Evolutionary conservation across 768 basidiomycete genomes (phyloP).

Genomic region (Boletus rubropictus): DNA sequence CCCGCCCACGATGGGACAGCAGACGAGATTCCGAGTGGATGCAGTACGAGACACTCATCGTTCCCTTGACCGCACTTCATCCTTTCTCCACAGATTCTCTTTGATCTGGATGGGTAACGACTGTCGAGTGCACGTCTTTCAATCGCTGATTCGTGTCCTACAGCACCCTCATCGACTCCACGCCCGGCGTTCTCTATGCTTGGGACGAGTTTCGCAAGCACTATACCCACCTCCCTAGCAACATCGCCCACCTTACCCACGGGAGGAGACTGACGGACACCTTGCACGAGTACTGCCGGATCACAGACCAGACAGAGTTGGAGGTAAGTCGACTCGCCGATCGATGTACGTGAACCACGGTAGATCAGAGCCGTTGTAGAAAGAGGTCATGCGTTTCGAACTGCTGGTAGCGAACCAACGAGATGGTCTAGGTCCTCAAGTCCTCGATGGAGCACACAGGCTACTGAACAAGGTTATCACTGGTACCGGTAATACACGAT

Average conservation of each 20-base stretch:
- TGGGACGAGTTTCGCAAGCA: constrained; percentile 68
- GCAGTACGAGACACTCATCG: constrained; percentile 37
- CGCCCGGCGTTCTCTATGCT: constrained; percentile 72
- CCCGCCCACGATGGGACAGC: constrained; percentile 9
- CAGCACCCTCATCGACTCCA: constrained; percentile 77
- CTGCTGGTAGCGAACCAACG: constrained; percentile 53
- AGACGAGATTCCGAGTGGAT: constrained; percentile 38
- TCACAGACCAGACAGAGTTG: constrained; percentile 52
- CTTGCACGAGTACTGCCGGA: constrained; percentile 59
- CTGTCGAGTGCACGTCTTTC: background rate
- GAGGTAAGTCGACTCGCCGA: constrained; percentile 37
- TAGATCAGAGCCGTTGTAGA: constrained; percentile 30
- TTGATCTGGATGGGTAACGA: constrained; percentile 65
- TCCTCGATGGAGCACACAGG: constrained; percentile 58
- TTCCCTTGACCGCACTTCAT: background rate
- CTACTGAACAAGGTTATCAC: constrained; percentile 49
- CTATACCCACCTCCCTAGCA: constrained; percentile 48
- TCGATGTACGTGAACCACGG: background rate
- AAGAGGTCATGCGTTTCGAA: constrained; percentile 74
- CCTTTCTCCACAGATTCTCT: constrained; percentile 45
- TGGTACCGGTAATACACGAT: background rate
- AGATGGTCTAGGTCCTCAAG: constrained; percentile 45
- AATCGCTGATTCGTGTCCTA: constrained; percentile 3
- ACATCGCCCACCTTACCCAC: constrained; percentile 58
- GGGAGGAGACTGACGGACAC: constrained; percentile 76